Conservation (phyloP, 2,329 filamentous ascomycete species). For the Alternaria triticimaculans region DNA sequence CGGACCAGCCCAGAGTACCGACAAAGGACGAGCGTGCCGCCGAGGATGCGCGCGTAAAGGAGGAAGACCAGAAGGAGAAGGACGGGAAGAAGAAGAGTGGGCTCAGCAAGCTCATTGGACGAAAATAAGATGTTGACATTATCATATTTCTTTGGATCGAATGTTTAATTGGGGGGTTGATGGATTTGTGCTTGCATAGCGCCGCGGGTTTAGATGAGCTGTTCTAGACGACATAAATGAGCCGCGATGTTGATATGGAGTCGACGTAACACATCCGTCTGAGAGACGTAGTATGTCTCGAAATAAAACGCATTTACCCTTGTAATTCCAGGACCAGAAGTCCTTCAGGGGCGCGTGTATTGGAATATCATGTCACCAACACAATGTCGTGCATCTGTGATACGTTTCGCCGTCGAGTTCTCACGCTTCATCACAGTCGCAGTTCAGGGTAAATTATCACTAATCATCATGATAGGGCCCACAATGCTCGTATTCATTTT, state of each 20-base stretch:
- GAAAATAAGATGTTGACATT: constrained; percentile 10
- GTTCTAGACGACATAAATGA: background rate
- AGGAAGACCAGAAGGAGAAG: constrained; percentile 22
- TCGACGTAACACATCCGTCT: background rate
- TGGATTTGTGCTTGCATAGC: constrained; percentile 5
- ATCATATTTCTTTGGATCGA: background rate
- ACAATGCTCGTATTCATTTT: constrained; percentile 7
- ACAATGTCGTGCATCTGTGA: background rate
- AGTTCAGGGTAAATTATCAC: background rate
- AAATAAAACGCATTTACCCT: background rate
- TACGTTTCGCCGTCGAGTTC: background rate
- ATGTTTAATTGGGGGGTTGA: background rate
- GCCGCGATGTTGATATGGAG: background rate
- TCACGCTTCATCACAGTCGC: background rate
- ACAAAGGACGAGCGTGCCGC: constrained; percentile 43
- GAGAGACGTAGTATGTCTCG: background rate
- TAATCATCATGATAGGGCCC: background rate
- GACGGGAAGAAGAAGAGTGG: constrained; percentile 24
- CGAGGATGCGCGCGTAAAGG: constrained; percentile 33
- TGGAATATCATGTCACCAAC: background rate
- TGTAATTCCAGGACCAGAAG: background rate
- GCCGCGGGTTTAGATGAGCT: background rate
- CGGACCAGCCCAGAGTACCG: constrained; percentile 54
- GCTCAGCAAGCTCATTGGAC: constrained; percentile 26
- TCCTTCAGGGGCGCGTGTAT: background rate